A percentile compares a stretch with the other conserved stretches of the same genome.
phyloP scores from a whole-genome alignment of 768 basidiomycete genomes.

The Roridomyces roridus region DNA sequence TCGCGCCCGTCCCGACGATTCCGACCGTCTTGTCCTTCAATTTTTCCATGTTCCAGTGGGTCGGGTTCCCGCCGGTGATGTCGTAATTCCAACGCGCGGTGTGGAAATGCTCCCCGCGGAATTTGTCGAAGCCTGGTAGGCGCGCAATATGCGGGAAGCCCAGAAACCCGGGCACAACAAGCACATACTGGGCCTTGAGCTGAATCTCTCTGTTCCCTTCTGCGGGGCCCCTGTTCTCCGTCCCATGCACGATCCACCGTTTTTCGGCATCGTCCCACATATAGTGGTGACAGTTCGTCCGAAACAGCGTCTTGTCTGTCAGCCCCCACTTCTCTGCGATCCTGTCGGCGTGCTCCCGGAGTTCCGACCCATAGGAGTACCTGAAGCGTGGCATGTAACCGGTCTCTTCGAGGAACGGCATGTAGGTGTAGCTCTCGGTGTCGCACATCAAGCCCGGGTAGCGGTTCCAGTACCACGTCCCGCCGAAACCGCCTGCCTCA shows the following conservation, averaged over 20 bases:
- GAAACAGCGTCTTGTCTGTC: slow-evolving; percentile 15
- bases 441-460: slow-evolving; percentile 31
- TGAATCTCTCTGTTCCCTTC: neutral
- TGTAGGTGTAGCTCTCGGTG: slow-evolving; percentile 25
- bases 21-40: slow-evolving; percentile 21
- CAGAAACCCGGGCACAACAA: neutral
- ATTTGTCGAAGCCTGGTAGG: slow-evolving; percentile 7
- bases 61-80: slow-evolving; percentile 5
- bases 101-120: slow-evolving; percentile 15
- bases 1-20: slow-evolving; percentile 25
- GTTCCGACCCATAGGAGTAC: slow-evolving; percentile 23
- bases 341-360: slow-evolving; percentile 19
- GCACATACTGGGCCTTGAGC: neutral
- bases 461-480: slow-evolving; percentile 29
- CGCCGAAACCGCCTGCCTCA: slow-evolving; percentile 24
- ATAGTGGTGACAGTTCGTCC: neutral
- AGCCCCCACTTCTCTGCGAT: slow-evolving; percentile 24
- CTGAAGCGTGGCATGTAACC: slow-evolving; percentile 23
- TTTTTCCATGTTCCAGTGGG: slow-evolving; percentile 2
- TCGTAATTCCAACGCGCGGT: slow-evolving; percentile 25
- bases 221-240: slow-evolving; percentile 3
- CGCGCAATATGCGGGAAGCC: slow-evolving; percentile 18
- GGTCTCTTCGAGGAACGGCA: slow-evolving; percentile 27
- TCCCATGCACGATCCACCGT: neutral
- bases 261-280: slow-evolving; percentile 6